These are phyloP conservation scores for Rhodotorula paludigena DNA, from an alignment of 768 basidiomycete genomes.

Conservation along the genomic window DNA sequence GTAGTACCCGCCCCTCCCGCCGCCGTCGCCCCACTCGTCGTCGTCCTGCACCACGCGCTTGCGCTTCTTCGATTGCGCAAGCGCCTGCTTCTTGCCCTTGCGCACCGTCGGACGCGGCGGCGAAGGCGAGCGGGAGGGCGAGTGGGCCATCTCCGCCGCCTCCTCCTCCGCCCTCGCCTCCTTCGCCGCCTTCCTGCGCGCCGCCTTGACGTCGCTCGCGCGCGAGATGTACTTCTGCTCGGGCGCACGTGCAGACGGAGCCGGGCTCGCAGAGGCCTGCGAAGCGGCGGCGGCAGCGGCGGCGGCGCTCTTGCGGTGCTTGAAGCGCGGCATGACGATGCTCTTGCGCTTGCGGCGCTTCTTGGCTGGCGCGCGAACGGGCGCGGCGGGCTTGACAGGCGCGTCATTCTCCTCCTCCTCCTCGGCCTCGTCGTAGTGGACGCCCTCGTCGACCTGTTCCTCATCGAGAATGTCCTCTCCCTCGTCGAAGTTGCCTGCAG, in stretches of 20 bases:
- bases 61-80: too few species aligned
- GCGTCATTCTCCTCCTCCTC: neutral
- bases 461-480: neutral
- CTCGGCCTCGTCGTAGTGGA: too few species aligned
- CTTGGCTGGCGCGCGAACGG: neutral
- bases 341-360: neutral
- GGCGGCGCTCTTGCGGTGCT: neutral
- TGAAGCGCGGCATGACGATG: neutral
- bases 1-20: neutral
- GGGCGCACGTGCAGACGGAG: too few species aligned
- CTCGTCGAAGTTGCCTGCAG: neutral
- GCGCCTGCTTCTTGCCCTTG: too few species aligned
- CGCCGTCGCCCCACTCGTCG: slow-evolving; percentile 5
- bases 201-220: neutral
- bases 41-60: neutral
- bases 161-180: neutral
- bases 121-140: too few species aligned
- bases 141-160: neutral
- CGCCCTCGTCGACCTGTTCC: too few species aligned
- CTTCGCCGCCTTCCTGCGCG: neutral
- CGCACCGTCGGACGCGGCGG: too few species aligned
- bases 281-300: neutral
- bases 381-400: too few species aligned
- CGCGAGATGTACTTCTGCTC: neutral
- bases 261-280: neutral